Evolutionary conservation across 352 stramenopile species (phyloP).

Genomic region (Globisporangium solare): DNA sequence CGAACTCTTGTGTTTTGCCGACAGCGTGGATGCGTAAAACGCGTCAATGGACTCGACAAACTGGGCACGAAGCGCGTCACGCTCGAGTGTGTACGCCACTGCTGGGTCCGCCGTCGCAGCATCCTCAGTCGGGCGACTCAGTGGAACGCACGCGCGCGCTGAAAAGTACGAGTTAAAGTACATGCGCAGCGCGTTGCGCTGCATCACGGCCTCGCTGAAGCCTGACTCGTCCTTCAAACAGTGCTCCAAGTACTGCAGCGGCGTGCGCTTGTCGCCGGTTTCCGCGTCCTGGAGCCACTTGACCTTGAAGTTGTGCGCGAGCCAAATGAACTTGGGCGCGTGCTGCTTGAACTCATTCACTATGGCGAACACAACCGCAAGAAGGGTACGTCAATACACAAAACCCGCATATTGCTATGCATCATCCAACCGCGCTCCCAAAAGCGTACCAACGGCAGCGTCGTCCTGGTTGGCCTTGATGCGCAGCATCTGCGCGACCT

Average conservation of each 20-base stretch:
- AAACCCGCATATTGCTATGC: background rate
- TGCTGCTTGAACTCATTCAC: slow-evolving; percentile 41
- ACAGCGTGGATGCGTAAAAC: slow-evolving; percentile 41
- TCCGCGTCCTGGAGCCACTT: slow-evolving; percentile 47
- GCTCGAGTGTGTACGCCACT: slow-evolving; percentile 10
- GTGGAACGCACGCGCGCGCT: slow-evolving; percentile 27
- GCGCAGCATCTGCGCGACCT: slow-evolving; percentile 32
- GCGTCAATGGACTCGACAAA: slow-evolving; percentile 56
- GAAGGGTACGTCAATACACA: slow-evolving; percentile 4
- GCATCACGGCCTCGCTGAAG: slow-evolving; percentile 46
- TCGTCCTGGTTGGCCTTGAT: slow-evolving; percentile 60
- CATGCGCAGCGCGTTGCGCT: slow-evolving; percentile 55
- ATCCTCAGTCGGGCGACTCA: slow-evolving; percentile 50
- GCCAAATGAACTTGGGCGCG: slow-evolving; percentile 58
- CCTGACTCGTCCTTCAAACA: slow-evolving; percentile 39
- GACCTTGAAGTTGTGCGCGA: slow-evolving; percentile 58
- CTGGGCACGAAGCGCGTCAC: slow-evolving; percentile 34
- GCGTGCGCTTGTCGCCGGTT: slow-evolving; percentile 39
- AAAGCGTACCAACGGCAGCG: slow-evolving; percentile 34
- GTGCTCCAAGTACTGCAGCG: slow-evolving; percentile 48
- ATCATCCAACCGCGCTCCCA: background rate
- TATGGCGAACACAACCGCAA: slow-evolving; percentile 6
- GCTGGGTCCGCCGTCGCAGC: slow-evolving; percentile 1
- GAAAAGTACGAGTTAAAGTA: slow-evolving; percentile 52
- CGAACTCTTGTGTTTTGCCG: slow-evolving; percentile 13